A percentile compares a stretch with the other conserved stretches of the same genome.
Conservation (phyloP, 257 asterid species). For the Solanum chiquidenum region DNA sequence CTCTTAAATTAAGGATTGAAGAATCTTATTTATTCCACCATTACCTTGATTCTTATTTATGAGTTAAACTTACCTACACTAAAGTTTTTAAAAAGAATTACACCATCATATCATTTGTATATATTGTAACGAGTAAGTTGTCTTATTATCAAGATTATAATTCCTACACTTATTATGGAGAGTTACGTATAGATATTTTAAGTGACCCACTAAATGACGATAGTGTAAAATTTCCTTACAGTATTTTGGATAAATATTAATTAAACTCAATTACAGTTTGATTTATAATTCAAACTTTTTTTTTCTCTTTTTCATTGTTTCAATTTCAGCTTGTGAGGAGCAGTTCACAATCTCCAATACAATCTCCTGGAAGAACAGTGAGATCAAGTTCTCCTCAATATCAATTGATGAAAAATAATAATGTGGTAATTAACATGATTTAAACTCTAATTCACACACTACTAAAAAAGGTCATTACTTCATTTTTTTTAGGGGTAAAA, state of each 20-base stretch:
- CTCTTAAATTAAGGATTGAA: neutral
- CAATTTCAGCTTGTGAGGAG: slow-evolving; percentile 9
- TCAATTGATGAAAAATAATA: slow-evolving; percentile 8
- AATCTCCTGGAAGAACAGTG: slow-evolving; percentile 11
- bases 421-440: slow-evolving; percentile 9
- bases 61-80: neutral
- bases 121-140: neutral
- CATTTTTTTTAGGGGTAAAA: too few relatives aligned
- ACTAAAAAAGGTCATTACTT: neutral
- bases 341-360: slow-evolving; percentile 12
- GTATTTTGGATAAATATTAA: neutral
- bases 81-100: neutral
- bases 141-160: neutral
- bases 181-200: neutral
- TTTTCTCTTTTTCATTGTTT: neutral
- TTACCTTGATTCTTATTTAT: neutral
- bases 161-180: neutral
- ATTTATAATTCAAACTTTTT: neutral
- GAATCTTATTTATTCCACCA: neutral
- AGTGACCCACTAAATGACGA: neutral
- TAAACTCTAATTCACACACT: neutral
- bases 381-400: slow-evolving; percentile 6
- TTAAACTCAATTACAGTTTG: neutral
- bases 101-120: neutral
- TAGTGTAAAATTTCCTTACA: neutral